Conservation (phyloP, 805 yeast genomes). For the Kazachstania taianensis region DNA sequence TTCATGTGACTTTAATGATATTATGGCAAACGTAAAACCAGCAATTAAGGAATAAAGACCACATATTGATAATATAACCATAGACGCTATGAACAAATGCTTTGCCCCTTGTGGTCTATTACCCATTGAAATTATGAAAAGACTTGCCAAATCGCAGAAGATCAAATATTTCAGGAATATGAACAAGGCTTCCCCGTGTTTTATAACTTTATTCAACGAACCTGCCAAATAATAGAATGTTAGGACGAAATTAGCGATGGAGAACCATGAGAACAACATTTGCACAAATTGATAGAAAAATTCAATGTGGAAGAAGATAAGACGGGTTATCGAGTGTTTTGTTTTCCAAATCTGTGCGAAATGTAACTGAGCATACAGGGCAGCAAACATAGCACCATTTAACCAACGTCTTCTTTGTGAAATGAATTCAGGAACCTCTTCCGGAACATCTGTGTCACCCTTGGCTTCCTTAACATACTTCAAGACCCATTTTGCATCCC, state of each 20-base stretch:
- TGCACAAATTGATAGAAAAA: conserved; percentile 79
- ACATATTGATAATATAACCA: conserved; percentile 64
- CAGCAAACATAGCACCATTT: conserved; percentile 96
- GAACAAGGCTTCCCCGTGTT: conserved; percentile 71
- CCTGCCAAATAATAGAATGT: conserved; percentile 92
- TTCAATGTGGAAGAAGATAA: conserved; percentile 73
- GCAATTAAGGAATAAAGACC: conserved; percentile 73
- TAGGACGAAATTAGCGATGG: conserved; percentile 82
- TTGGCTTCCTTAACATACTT: conserved; percentile 87
- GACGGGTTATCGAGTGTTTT: conserved; percentile 72
- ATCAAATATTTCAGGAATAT: conserved; percentile 79
- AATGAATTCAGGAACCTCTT: conserved; percentile 84
- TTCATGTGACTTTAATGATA: conserved; percentile 35
- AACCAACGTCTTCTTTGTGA: conserved; percentile 97
- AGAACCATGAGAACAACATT: conserved; percentile 80
- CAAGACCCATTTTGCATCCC: conserved; percentile 73
- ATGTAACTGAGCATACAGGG: conserved; percentile 77
- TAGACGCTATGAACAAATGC: conserved; percentile 60
- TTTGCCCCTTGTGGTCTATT: conserved; percentile 96
- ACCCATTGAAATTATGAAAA: conserved; percentile 90
- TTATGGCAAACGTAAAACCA: conserved; percentile 69
- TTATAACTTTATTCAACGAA: conserved; percentile 48
- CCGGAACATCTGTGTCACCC: conserved; percentile 97
- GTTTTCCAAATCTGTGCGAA: conserved; percentile 84
- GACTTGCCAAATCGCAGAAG: conserved; percentile 72